Evolutionary conservation across 352 stramenopile genomes (phyloP), one percentile per base, ranked within the genome.

Genomic region (Pythium phragmiticola): DNA sequence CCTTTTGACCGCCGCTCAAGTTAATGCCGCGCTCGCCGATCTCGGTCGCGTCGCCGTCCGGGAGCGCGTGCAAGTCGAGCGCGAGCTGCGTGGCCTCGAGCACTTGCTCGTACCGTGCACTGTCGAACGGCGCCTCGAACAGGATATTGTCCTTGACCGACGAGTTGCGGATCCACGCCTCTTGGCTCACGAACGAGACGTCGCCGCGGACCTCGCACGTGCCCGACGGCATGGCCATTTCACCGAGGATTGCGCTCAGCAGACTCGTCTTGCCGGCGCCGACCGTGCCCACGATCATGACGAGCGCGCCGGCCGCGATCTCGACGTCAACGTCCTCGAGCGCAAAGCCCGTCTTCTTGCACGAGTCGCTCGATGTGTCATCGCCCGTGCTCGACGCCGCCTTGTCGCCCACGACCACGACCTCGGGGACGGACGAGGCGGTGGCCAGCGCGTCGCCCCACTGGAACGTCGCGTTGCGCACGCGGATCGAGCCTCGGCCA

Each of bases 21-120:
- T 80, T 80, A 51, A 77, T 72, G 4, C 73, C 73, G 17, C 79
- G 74, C 63, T 89, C 79, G 19, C 79, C 82, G n/a, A 89, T 84
- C 66, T 82, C 74, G 45, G 78, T 93, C 60, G 82, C 53, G 57
- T 96, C 88, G 19, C 88, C 89, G 58, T 84, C 66, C 14, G 81
- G 74, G 7, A 96, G 63, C 48, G 89, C 73, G 30, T 69, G 53
- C 6, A 96, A 65, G 68, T 97, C 89, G 14, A 81, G 64, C 17
- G 63, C 70, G 21, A 97, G 64, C 45, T 80, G 72, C 54, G 78
- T 90, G 2, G 77, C 72, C 42, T 83, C 63, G 39, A 95, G 46
- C 19, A 90, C 80, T 43, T 60, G 33, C 12, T 72, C 60, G 58
- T 79, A 79, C 1, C 54, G 55, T 0, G 46, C 39, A 16, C 51